Base-by-base conservation (phyloP, 2,329 filamentous ascomycete genomes). In the Colletotrichum sp. region DNA sequence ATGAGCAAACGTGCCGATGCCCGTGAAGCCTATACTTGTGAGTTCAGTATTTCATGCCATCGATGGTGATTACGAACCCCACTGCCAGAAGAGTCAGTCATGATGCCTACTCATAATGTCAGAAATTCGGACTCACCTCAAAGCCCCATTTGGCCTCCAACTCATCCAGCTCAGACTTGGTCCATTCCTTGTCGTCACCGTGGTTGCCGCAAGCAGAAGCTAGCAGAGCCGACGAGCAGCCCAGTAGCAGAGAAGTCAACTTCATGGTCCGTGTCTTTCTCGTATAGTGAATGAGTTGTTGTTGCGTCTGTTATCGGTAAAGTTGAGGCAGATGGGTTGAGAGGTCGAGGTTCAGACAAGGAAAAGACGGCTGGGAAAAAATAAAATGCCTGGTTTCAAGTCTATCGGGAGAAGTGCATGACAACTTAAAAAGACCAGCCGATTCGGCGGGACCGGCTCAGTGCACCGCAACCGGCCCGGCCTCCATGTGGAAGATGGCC, bases 1-100 rank as follows among this genome's bases (percentile, higher is more conserved):
- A 80, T 95, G 94, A 52, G 93, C 94, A 83, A 95, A 96, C 43
- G 92, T 92, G 69, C 92, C 92, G 77, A 97, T 94, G 75, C 95
- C 95, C 32, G 90, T 90, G 83, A 95, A 97, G 2, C 71, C 77
- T 77, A n/a, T 26, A 21, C 52, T 30, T 88, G 88, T 91, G 91
- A 89, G 87, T 90, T 18, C 38, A 52, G 32, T 38, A 24, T 16
- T 43, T 52, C 26, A 26, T 15, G 6, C 24, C 15, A 28, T 10
- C 15, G 10, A 28, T 30, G 26, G 26, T 72, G 34, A 69, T 75
- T 9, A 78, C 76, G 10, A 43, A 77, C 75, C 72, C 75, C 75
- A 77, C 75, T 77, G 48, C n/a, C 34, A 24, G 3, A 52, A 21
- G 21, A 21, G 64, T 77, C 21, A 76, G 72, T 64, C 28, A 52